These are phyloP conservation scores for Irpex sp. DNA, from an alignment of 1,284 basidiomycete genomes.

Conservation along the genomic window DNA sequence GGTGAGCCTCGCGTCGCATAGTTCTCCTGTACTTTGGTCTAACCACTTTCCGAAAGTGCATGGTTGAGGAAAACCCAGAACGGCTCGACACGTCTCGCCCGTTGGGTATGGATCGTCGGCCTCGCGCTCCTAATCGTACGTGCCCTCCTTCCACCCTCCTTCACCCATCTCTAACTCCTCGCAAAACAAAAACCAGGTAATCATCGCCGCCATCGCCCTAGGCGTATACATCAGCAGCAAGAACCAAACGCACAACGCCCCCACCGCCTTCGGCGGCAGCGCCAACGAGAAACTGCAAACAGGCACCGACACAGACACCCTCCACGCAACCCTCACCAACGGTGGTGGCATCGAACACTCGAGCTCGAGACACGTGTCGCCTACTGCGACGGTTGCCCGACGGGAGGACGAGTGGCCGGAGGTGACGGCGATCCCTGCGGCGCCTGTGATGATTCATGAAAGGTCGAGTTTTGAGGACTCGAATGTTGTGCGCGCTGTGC, in stretches of 20 bases:
- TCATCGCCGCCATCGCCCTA: conserved; percentile 51
- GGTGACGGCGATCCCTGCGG: neutral
- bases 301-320: conserved; percentile 13
- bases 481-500: conserved; percentile 6
- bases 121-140: conserved; percentile 53
- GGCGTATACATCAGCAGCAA: conserved; percentile 59
- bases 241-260: conserved; percentile 40
- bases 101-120: conserved; percentile 69
- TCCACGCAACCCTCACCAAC: conserved; percentile 15
- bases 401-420: conserved; percentile 15
- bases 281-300: conserved; percentile 40
- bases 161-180: neutral
- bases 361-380: conserved; percentile 32
- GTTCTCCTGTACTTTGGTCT: conserved; percentile 3
- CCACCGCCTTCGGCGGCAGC: conserved; percentile 63
- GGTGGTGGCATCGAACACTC: conserved; percentile 8
- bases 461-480: conserved; percentile 7
- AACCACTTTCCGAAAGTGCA: conserved; percentile 33
- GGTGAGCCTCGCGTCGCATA: conserved; percentile 31
- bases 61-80: conserved; percentile 66
- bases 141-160: conserved; percentile 7
- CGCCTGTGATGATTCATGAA: neutral
- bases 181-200: conserved; percentile 29
- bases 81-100: conserved; percentile 47
- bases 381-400: conserved; percentile 46